Evolutionary conservation across 2,329 filamentous ascomycete genomes (phyloP).

Genomic region (Aurifilum marmelostoma): DNA sequence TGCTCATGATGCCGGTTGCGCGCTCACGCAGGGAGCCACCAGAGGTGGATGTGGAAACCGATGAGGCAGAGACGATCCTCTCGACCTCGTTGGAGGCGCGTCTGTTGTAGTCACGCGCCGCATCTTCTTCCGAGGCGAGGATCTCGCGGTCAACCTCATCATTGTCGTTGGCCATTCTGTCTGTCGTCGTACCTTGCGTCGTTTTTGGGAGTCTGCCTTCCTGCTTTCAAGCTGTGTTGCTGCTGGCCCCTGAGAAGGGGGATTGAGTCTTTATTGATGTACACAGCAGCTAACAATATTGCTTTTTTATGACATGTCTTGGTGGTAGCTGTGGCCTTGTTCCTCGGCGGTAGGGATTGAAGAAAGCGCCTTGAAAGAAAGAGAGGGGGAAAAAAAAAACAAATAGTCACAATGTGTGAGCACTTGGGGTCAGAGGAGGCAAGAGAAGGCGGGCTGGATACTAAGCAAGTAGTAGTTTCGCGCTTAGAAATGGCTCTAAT

Average conservation of each 20-base stretch:
- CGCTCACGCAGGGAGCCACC: slow-evolving; percentile 41
- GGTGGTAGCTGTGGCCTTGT: not conserved
- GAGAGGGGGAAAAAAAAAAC: not conserved
- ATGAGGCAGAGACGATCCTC: slow-evolving; percentile 59
- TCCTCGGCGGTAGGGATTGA: not conserved
- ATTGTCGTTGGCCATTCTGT: slow-evolving; percentile 40
- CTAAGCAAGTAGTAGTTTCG: not conserved
- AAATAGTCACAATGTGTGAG: not conserved
- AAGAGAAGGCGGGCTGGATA: not conserved
- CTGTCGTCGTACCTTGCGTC: too few species aligned
- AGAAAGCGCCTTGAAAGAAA: too few species aligned
- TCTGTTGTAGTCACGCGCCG: slow-evolving; percentile 47
- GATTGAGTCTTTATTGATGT: not conserved
- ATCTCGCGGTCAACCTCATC: slow-evolving; percentile 60
- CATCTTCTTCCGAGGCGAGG: slow-evolving; percentile 57
- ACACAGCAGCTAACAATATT: not conserved
- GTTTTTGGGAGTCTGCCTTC: too few species aligned
- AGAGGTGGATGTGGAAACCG: slow-evolving; percentile 53
- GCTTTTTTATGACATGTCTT: not conserved
- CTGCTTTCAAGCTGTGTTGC: not conserved
- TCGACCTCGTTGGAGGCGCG: slow-evolving; percentile 57
- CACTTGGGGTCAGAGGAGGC: not conserved
- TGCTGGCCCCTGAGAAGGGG: not conserved
- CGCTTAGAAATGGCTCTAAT: not conserved
- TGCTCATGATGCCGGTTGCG: slow-evolving; percentile 52